Conservation (phyloP, 129 eudicot genomes). For the Pseudognaphalium luteoalbum region DNA sequence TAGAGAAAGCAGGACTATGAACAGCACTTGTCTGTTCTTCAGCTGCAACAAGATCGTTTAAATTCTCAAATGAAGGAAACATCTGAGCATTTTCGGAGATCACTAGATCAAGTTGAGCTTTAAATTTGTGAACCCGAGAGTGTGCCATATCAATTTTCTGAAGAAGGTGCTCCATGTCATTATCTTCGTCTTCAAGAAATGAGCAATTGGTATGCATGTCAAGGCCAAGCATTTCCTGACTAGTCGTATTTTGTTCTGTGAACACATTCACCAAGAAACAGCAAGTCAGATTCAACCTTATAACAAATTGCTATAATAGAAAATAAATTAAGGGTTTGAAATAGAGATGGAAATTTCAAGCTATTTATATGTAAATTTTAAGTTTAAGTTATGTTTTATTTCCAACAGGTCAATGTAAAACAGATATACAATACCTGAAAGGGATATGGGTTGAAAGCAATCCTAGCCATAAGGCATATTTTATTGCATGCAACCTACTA, state of each 20-base stretch:
- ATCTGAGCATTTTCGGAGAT: slow-evolving; percentile 49
- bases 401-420: background rate
- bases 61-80: slow-evolving; percentile 74
- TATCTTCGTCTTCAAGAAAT: slow-evolving; percentile 53
- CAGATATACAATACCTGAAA: background rate
- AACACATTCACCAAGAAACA: slow-evolving; percentile 27
- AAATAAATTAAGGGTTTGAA: background rate
- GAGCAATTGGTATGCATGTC: slow-evolving; percentile 36
- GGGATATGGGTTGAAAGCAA: background rate
- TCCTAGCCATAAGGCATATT: background rate
- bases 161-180: slow-evolving; percentile 57
- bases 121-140: slow-evolving; percentile 63
- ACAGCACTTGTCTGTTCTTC: slow-evolving; percentile 63
- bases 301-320: background rate
- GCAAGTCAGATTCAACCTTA: slow-evolving; percentile 20
- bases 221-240: slow-evolving; percentile 51
- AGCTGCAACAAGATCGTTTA: slow-evolving; percentile 51
- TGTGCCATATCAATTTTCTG: slow-evolving; percentile 68
- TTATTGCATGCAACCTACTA: background rate
- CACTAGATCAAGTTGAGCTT: slow-evolving; percentile 56
- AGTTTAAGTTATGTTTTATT: background rate
- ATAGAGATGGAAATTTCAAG: background rate
- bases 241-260: slow-evolving; percentile 39
- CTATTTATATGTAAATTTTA: background rate
- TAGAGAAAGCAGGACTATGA: slow-evolving; percentile 80